Evolutionary conservation across 2,329 filamentous ascomycete species (phyloP).

Genomic region (Gaeumannomyces tritici): DNA sequence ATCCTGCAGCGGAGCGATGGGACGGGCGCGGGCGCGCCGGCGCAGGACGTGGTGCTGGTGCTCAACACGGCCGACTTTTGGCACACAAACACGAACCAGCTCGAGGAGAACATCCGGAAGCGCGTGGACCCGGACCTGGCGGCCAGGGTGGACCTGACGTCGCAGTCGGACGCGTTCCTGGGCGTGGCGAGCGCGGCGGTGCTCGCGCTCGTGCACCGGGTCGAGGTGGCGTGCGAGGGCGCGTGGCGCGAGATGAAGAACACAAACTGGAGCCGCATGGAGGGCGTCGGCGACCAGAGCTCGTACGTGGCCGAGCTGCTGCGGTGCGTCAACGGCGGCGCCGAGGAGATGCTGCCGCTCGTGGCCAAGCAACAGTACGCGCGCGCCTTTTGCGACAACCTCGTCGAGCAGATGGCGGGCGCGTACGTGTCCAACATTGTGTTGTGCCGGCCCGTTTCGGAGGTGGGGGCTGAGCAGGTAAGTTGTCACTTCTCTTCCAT

Average conservation of each 20-base stretch:
- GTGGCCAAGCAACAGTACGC: slow-evolving; percentile 90
- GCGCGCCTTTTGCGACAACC: slow-evolving; percentile 85
- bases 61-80: slow-evolving; percentile 97
- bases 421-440: slow-evolving; percentile 78
- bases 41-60: slow-evolving; percentile 76
- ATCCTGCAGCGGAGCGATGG: slow-evolving; percentile 45
- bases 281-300: slow-evolving; percentile 87
- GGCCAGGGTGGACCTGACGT: slow-evolving; percentile 74
- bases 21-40: slow-evolving; percentile 21
- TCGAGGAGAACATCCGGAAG: slow-evolving; percentile 90
- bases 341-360: slow-evolving; percentile 64
- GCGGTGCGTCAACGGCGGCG: slow-evolving; percentile 59
- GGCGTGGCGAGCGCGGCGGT: slow-evolving; percentile 87
- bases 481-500: slow-evolving; percentile 6
- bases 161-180: slow-evolving; percentile 90
- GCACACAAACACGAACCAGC: slow-evolving; percentile 77
- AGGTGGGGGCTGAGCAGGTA: slow-evolving; percentile 88
- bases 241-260: slow-evolving; percentile 97
- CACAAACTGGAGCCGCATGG: slow-evolving; percentile 89
- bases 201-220: slow-evolving; percentile 70
- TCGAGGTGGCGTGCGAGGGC: slow-evolving; percentile 73
- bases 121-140: slow-evolving; percentile 74
- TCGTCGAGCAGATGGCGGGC: slow-evolving; percentile 79
- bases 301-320: slow-evolving; percentile 81
- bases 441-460: slow-evolving; percentile 81